A percentile compares a stretch with the other conserved stretches of the same genome.
Conservation (phyloP, 2,329 filamentous ascomycete genomes). For the Colletotrichum karsti region DNA sequence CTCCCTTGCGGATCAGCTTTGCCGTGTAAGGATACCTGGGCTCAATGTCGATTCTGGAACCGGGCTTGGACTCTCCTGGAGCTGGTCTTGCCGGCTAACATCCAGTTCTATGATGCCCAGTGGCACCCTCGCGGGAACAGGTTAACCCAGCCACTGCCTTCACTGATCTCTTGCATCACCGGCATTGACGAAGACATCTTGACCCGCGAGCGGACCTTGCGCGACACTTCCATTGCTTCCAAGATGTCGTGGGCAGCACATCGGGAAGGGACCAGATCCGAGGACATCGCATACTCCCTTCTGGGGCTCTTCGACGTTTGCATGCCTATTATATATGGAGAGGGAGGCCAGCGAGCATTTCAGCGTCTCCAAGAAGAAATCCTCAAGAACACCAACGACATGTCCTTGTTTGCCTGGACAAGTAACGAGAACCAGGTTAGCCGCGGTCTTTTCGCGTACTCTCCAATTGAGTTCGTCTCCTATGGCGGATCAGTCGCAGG, state of each 20-base stretch:
- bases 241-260: slow-evolving; percentile 8
- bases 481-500: background rate
- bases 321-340: slow-evolving; percentile 1
- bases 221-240: background rate
- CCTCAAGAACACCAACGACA: background rate
- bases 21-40: background rate
- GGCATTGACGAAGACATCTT: background rate
- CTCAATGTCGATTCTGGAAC: background rate
- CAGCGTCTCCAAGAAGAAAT: slow-evolving; percentile 1
- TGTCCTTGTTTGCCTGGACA: background rate
- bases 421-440: background rate
- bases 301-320: background rate
- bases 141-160: background rate
- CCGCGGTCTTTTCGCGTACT: background rate
- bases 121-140: background rate
- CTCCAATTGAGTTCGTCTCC: background rate
- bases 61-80: slow-evolving; percentile 6
- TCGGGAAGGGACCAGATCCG: background rate
- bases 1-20: background rate
- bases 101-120: background rate
- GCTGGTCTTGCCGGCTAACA: background rate
- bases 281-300: background rate
- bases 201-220: too few relatives aligned
- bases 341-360: background rate
- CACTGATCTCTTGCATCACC: background rate